A percentile compares a stretch with the other conserved stretches of the same genome.
These are phyloP conservation scores for Cylindrodendrum hubeiense DNA, from an alignment of 2,329 filamentous ascomycete species.

Conservation along the genomic window DNA sequence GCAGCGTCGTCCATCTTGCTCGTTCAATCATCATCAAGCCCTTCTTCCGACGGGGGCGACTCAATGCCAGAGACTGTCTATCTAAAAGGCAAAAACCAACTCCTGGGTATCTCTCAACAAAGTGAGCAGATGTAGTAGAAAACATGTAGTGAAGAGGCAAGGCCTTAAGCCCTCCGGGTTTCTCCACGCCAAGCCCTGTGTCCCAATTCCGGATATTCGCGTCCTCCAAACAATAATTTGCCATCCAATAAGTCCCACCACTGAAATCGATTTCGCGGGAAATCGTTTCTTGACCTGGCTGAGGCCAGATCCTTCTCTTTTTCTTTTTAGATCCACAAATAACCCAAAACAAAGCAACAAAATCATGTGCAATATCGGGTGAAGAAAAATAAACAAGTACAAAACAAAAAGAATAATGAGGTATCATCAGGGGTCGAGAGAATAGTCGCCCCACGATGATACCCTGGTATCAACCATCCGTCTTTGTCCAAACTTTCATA, in stretches of 20 bases:
- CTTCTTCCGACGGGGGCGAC: slow-evolving; percentile 34
- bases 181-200: slow-evolving; percentile 9
- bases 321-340: slow-evolving; percentile 29
- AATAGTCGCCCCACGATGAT: slow-evolving; percentile 26
- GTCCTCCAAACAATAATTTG: slow-evolving; percentile 15
- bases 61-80: slow-evolving; percentile 44
- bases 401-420: slow-evolving; percentile 37
- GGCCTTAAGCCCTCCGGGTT: slow-evolving; percentile 9
- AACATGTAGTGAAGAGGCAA: slow-evolving; percentile 25
- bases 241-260: slow-evolving; percentile 8
- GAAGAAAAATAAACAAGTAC: slow-evolving; percentile 21
- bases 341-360: slow-evolving; percentile 17
- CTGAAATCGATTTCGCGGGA: slow-evolving; percentile 18
- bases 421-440: slow-evolving; percentile 25
- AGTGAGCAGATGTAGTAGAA: slow-evolving; percentile 40
- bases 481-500: slow-evolving; percentile 42
- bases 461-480: slow-evolving; percentile 44
- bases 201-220: not conserved
- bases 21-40: slow-evolving; percentile 44
- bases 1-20: slow-evolving; percentile 46
- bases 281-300: slow-evolving; percentile 11
- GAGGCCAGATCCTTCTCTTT: slow-evolving; percentile 27
- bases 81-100: slow-evolving; percentile 31
- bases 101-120: slow-evolving; percentile 45
- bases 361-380: slow-evolving; percentile 19